phyloP scores from a whole-genome alignment of 179 eudicot genomes.

The Monotropa hypopitys region DNA sequence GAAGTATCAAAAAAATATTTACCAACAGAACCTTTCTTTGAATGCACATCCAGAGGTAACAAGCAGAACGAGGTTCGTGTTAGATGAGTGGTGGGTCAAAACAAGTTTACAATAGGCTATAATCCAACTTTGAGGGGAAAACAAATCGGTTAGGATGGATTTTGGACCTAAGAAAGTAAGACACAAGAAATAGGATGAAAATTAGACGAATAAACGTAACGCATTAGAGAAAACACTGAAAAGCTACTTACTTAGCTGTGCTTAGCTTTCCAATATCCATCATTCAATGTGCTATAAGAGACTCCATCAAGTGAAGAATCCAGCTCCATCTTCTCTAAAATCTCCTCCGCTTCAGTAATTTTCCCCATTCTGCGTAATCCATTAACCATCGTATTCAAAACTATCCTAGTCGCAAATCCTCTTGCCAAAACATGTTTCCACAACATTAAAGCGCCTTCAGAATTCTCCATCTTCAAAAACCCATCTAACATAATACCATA shows the following conservation, averaged over 20 bases:
- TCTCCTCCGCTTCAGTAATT: conserved; percentile 46
- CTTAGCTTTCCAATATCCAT: conserved; percentile 39
- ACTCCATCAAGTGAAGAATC: conserved; percentile 53
- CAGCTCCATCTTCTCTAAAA: conserved; percentile 50
- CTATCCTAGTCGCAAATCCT: conserved; percentile 34
- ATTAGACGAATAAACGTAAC: not conserved
- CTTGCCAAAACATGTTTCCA: conserved; percentile 57
- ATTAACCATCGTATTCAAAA: conserved; percentile 53
- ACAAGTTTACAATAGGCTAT: not conserved
- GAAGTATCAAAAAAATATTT: not conserved
- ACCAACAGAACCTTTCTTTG: not conserved
- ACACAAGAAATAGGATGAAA: not conserved
- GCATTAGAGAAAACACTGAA: not conserved
- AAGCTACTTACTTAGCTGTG: not conserved
- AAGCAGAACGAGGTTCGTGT: not conserved
- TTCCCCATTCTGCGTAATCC: conserved; percentile 70
- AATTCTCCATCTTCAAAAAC: conserved; percentile 37
- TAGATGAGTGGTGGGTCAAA: not conserved
- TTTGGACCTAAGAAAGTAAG: not conserved
- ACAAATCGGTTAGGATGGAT: not conserved
- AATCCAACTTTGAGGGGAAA: not conserved
- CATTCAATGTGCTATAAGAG: conserved; percentile 39
- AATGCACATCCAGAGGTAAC: not conserved
- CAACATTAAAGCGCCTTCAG: conserved; percentile 35
- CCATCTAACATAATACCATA: conserved; percentile 63